Evolutionary conservation across 805 yeast species (phyloP).

Genomic region (Yamadazyma nakazawae): DNA sequence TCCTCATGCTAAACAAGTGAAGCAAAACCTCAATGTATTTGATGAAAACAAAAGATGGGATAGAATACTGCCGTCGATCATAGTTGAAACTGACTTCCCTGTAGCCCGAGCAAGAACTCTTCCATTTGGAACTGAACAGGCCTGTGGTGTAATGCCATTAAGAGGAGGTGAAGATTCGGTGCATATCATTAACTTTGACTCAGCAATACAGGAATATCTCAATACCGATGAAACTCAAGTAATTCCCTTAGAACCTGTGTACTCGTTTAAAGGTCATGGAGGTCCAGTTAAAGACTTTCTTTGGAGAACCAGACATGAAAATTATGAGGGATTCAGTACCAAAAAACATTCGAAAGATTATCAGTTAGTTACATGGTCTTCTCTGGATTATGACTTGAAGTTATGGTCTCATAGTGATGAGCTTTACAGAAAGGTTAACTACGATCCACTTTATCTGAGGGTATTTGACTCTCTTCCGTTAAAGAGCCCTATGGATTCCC

Average conservation of each 20-base stretch:
- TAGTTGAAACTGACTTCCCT: slow-evolving; percentile 74
- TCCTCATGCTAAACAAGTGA: slow-evolving; percentile 10
- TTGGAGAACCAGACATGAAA: slow-evolving; percentile 61
- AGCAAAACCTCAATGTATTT: slow-evolving; percentile 19
- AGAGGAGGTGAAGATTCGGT: slow-evolving; percentile 76
- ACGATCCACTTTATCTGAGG: slow-evolving; percentile 32
- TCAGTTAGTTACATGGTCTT: slow-evolving; percentile 92
- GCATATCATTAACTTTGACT: slow-evolving; percentile 50
- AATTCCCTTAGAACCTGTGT: slow-evolving; percentile 41
- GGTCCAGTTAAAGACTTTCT: slow-evolving; percentile 85
- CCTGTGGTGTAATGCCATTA: slow-evolving; percentile 87
- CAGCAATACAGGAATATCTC: slow-evolving; percentile 27
- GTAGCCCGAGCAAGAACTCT: slow-evolving; percentile 83
- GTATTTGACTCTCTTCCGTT: slow-evolving; percentile 13
- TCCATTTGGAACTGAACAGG: slow-evolving; percentile 74
- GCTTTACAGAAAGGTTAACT: slow-evolving; percentile 34
- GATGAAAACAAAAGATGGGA: slow-evolving; percentile 12
- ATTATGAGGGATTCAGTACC: slow-evolving; percentile 43
- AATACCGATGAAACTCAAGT: slow-evolving; percentile 24
- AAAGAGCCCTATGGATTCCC: not conserved
- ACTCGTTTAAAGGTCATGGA: slow-evolving; percentile 73
- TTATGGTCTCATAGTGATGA: slow-evolving; percentile 65
- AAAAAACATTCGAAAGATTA: slow-evolving; percentile 71
- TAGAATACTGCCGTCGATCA: slow-evolving; percentile 45
- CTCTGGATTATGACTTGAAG: slow-evolving; percentile 73